Base-by-base conservation (phyloP, 805 yeast species). In the Lachancea sp. region DNA sequence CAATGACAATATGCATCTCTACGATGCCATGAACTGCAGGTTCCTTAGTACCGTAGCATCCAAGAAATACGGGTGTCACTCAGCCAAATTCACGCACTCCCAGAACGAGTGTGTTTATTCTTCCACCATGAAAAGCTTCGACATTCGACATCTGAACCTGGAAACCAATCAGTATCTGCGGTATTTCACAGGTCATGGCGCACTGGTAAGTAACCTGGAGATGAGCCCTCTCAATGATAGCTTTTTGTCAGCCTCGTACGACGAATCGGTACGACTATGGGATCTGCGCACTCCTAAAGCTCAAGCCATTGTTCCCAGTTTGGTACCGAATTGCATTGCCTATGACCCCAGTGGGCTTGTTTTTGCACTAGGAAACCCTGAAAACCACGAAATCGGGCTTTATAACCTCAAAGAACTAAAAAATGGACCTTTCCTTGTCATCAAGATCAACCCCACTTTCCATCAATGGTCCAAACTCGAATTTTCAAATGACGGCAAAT, bases 41-140 rank as follows among this genome's bases (percentile, higher is more conserved):
- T 83, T 78, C 46, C 52, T 71, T 32, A 83, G 80, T 51, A 76
- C 87, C 3, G 72, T 85, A 7, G 80, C 76, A 44, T 80, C 92
- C 21, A 89, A 88, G 64, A 92, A 92, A 56, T 92, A 92, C 52
- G 98, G 98, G 1, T 84, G 88, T 42, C 88, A 86, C 54, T 63
- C 85, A 28, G 96, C 96, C 2, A 70, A 78, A 34, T 92, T 92
- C 60, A 79, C 96, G 1, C 94, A 83, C 54, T 71, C 74, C 31
- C 79, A 78, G 33, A 70, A 74, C 42, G 78, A 80, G 51, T 81
- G 92, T 53, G 69, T 90, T 12, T 85, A 83, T 56, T 88, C 94
- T 1, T 83, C 96, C 4, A 87, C 97, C 0, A 75, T 78, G 56
- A 80, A 76, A 36, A 89, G 85, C 47, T 77, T 84, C 54, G 77